Evolutionary conservation across 306 rosid species (phyloP), one percentile per base, ranked within the genome.

Genomic region (Gastrolobium villosum): DNA sequence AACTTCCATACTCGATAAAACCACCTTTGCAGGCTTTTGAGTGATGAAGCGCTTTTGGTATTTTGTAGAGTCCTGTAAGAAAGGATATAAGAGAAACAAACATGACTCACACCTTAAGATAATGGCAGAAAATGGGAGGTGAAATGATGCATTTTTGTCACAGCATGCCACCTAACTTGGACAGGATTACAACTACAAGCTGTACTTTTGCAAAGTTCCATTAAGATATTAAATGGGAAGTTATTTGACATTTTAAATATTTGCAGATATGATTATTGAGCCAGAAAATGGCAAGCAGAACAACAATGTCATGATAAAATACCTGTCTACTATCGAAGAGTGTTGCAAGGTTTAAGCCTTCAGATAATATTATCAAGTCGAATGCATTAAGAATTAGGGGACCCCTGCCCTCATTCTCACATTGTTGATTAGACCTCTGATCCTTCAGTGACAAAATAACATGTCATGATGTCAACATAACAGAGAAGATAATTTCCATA

Each of bases 1-100:
- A 78, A 93, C 98, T 88, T 93, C 97, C 98, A 93, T 87, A 72
- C 88, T 93, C 34, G 97, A 90, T 54, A 93, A 67, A 72, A 88
- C 84, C 49, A 93, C 94, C 84, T 87, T 91, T 46, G 95, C 92
- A 53, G 96, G 98, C 90, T 91, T 93, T 76, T 90, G 93, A 65
- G 92, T 87, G 81, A 93, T 77, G 74, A 91, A 93, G 81, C 97
- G 98, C 3, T 93, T 93, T 70, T 90, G 92, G 67, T 87, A 35
- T 81, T 83, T 90, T 87, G 74, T 78, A 40, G 90, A 77, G 65
- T 91, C 97, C 97, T 92, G 76, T 36, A 55, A 71, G 30, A 10
- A 63, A 67, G 31, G 44, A 48, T 32, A 72, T 63, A 15, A 46
- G 48, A 48, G 44, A 37, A 65, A 50, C n/a, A 72, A 79, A 63